Conservation (phyloP, 176 grass and related monocot species). For the Puccinellia tenuiflora region DNA sequence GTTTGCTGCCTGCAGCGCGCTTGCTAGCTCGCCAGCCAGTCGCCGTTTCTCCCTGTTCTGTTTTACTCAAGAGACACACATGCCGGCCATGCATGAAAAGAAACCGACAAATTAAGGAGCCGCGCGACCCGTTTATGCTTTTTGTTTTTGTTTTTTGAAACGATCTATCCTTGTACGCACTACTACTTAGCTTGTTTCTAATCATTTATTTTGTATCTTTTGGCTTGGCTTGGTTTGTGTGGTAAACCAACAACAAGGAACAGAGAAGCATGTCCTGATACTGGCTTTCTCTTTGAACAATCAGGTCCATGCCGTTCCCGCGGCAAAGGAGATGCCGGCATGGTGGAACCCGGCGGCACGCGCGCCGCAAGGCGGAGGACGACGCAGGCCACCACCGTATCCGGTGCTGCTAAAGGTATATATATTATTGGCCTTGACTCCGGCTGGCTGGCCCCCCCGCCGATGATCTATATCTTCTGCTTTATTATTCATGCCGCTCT, state of each 20-base stretch:
- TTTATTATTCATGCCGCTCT: slow-evolving; percentile 5
- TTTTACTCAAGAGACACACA: neutral
- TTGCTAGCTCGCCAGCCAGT: too few relatives aligned
- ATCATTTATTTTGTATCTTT: neutral
- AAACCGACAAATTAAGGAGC: neutral
- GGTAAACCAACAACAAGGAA: neutral
- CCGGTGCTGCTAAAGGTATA: slow-evolving; percentile 27
- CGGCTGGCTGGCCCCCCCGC: neutral
- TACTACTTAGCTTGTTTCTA: neutral
- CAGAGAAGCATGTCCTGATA: neutral
- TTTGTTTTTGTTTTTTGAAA: neutral
- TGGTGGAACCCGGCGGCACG: neutral
- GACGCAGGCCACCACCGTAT: slow-evolving; percentile 6
- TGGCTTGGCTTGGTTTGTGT: neutral
- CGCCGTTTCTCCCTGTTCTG: neutral
- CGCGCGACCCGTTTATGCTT: too few relatives aligned
- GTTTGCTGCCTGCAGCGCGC: neutral
- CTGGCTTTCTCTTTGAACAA: neutral
- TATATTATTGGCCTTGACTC: neutral
- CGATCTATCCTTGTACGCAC: neutral
- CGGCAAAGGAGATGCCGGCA: slow-evolving; percentile 4
- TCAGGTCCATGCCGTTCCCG: slow-evolving; percentile 20
- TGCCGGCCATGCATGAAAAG: neutral
- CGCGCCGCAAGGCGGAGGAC: neutral
- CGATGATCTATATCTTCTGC: neutral